These are phyloP conservation scores for Cubamyces lactineus DNA, from an alignment of 768 basidiomycete genomes.

Conservation along the genomic window DNA sequence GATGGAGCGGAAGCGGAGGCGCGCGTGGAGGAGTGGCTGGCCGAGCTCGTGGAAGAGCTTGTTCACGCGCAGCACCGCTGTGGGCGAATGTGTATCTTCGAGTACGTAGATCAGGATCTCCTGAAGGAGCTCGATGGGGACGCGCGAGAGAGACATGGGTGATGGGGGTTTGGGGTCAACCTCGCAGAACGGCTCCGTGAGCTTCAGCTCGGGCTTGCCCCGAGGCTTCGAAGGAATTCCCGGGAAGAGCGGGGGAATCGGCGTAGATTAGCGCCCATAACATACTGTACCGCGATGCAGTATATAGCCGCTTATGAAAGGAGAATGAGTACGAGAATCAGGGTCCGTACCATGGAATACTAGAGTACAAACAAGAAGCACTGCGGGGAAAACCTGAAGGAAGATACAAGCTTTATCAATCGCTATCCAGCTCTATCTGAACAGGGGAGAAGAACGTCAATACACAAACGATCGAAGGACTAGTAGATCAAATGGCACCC, in stretches of 20 bases:
- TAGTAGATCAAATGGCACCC: conserved; percentile 20
- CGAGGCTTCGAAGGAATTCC: neutral
- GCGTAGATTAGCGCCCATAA: neutral
- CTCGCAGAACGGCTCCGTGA: neutral
- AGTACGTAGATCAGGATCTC: conserved; percentile 30
- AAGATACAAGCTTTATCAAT: conserved; percentile 9
- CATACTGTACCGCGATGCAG: too few relatives aligned
- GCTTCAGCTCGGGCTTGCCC: neutral
- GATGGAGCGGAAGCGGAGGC: conserved; percentile 31
- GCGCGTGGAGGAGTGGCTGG: conserved; percentile 29
- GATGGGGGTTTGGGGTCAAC: neutral
- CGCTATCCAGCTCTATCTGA: conserved; percentile 31
- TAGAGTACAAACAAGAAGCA: neutral
- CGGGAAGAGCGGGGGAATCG: conserved; percentile 12
- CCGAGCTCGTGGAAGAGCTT: conserved; percentile 25
- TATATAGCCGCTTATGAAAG: too few relatives aligned
- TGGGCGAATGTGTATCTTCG: conserved; percentile 15
- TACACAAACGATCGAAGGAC: too few relatives aligned
- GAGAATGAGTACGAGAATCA: too few relatives aligned
- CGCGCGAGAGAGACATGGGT: conserved; percentile 23
- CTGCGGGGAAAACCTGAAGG: neutral
- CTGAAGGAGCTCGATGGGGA: conserved; percentile 30
- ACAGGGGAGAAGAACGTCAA: neutral
- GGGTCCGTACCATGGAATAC: too few relatives aligned
- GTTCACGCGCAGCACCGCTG: conserved; percentile 28